Evolutionary conservation across 2,329 filamentous ascomycete species (phyloP), one percentile per base, ranked within the genome.

Genomic region (Fusarium pininemorale): DNA sequence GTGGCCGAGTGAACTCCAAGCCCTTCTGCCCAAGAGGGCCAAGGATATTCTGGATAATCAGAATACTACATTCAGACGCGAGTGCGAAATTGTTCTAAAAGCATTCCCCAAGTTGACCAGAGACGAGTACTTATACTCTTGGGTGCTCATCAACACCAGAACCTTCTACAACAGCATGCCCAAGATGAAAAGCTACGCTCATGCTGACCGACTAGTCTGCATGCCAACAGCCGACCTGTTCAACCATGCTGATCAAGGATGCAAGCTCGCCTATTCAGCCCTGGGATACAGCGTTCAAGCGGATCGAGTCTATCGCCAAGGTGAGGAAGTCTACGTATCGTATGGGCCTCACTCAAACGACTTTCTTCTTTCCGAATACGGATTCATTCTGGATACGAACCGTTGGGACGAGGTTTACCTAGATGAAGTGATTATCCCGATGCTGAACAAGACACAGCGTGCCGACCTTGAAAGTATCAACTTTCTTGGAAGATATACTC

Each of bases 161-260:
- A 90, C 88, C 1, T 91, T 91, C 75, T 91, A 91, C 81, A 89
- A 89, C 80, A 81, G 84, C 37, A 85, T 84, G 45, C 79, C 85
- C 6, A 81, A 81, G 42, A 85, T 87, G 69, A 82, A 85, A 78
- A 76, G 81, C 70, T 80, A 84, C 30, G 73, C 81, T 75, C 77
- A 82, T 76, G 80, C 88, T 74, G 92, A 93, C 75, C 89, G 89
- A 77, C 89, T 94, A 85, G 89, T 89, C 15, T 86, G 94, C 74
- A 91, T 91, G 80, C 93, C 93, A 2, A 91, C 93, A 41, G 90
- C 92, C 3, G 93, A 95, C 80, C 89, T 93, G 63, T 92, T 94
- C 84, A 95, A 90, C 75, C 88, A 88, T 73, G 81, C 83, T 28
- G 83, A 85, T 32, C 73, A 73, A 18, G 85, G 87, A 13, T 91